A percentile compares a stretch with the other conserved stretches of the same genome.
These are phyloP conservation scores for Pleurostoma richardsiae DNA, from an alignment of 2,329 filamentous ascomycete species.

Conservation along the genomic window DNA sequence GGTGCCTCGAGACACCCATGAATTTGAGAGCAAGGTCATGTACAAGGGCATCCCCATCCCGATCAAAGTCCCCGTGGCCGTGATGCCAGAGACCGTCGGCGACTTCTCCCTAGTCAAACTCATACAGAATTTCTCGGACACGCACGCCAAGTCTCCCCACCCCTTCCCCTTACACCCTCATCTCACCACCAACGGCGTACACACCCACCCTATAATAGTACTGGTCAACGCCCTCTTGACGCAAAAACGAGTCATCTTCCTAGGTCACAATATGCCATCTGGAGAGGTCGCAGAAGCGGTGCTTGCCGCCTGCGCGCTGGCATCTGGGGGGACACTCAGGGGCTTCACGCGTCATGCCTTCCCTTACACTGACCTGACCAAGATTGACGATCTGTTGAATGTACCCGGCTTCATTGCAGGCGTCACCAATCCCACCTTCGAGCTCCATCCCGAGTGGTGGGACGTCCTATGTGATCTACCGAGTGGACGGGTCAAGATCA, in stretches of 20 bases:
- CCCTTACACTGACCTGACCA: slow-evolving; percentile 95
- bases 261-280: slow-evolving; percentile 91
- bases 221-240: slow-evolving; percentile 92
- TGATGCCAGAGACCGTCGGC: slow-evolving; percentile 92
- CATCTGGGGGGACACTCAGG: slow-evolving; percentile 83
- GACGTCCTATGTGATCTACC: slow-evolving; percentile 91
- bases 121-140: slow-evolving; percentile 85
- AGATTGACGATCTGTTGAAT: slow-evolving; percentile 92
- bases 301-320: slow-evolving; percentile 89
- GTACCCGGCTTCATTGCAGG: slow-evolving; percentile 97
- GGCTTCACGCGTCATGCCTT: slow-evolving; percentile 96
- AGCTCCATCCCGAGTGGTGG: slow-evolving; percentile 96
- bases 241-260: slow-evolving; percentile 92
- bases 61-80: slow-evolving; percentile 89
- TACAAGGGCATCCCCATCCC: slow-evolving; percentile 97
- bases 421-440: slow-evolving; percentile 95
- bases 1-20: slow-evolving; percentile 89
- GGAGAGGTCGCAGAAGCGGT: slow-evolving; percentile 98
- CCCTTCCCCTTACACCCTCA: slow-evolving; percentile 85
- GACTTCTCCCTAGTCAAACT: slow-evolving; percentile 97
- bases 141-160: slow-evolving; percentile 77
- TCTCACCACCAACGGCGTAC: slow-evolving; percentile 83
- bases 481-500: slow-evolving; percentile 91
- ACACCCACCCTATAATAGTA: slow-evolving; percentile 91
- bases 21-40: slow-evolving; percentile 91